Conservation (phyloP, 192 early-diverging fungal species). For the Borealophlyctis nickersoniae region DNA sequence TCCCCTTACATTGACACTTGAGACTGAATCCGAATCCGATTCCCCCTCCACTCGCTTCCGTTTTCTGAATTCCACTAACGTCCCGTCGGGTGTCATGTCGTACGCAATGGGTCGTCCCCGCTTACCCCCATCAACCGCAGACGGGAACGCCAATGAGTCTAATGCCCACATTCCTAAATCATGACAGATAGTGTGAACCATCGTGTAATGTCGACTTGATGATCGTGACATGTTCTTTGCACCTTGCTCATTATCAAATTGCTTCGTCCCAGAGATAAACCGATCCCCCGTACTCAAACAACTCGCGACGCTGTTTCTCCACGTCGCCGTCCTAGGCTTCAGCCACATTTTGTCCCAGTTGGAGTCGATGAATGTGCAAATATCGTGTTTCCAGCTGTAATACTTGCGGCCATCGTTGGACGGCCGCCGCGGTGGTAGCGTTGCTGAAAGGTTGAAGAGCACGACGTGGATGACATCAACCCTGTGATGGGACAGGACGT, state of each 20-base stretch:
- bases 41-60: slow-evolving; percentile 18
- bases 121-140: slow-evolving; percentile 7
- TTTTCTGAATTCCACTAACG: slow-evolving; percentile 15
- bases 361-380: slow-evolving; percentile 63
- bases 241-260: slow-evolving; percentile 25
- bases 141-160: slow-evolving; percentile 8
- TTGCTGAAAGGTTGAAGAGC: slow-evolving; percentile 61
- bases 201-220: not conserved
- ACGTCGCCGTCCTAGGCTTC: slow-evolving; percentile 56
- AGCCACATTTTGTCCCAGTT: slow-evolving; percentile 69
- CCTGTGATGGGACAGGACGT: slow-evolving; percentile 16
- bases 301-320: slow-evolving; percentile 61
- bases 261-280: slow-evolving; percentile 34
- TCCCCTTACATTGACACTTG: slow-evolving; percentile 3
- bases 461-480: slow-evolving; percentile 66
- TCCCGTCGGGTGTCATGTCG: slow-evolving; percentile 32
- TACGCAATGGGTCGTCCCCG: slow-evolving; percentile 11
- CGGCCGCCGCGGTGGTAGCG: slow-evolving; percentile 24
- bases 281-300: slow-evolving; percentile 53
- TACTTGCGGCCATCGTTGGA: slow-evolving; percentile 22
- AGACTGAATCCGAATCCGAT: slow-evolving; percentile 22
- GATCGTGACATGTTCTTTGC: not conserved
- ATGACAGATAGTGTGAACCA: not conserved
- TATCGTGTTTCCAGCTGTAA: slow-evolving; percentile 50
- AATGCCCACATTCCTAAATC: slow-evolving; percentile 26